Base-by-base conservation (phyloP, 2,329 filamentous ascomycete species). In the Cryphonectria japonica region DNA sequence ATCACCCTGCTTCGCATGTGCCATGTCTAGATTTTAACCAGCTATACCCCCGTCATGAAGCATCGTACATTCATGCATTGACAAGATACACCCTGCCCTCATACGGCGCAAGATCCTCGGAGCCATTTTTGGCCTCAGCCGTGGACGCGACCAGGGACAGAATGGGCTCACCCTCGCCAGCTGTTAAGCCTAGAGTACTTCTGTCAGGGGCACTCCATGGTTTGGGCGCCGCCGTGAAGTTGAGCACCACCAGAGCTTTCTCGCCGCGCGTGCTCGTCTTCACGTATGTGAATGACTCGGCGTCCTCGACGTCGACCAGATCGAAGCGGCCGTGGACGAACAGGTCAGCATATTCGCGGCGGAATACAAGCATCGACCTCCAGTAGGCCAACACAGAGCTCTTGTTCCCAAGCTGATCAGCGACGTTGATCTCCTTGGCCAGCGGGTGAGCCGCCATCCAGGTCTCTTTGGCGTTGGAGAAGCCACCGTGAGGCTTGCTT, bases 381-480 rank as follows among this genome's bases (percentile, higher is more conserved):
- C 90, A 92, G 77, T 90, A 92, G 34, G 83, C 84, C 7, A 90
- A 79, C 0, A 91, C 85, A 0, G 85, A 87, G 1, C 82, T 76
- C 0, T 76, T 76, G n/a, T 87, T 84, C 0, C 75, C 73, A 1
- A 75, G 73, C 75, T 90, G 87, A 2, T 77, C 77, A 0, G 82
- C 83, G 1, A 86, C 89, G 71, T 93, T 93, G 76, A 90, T 83
- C 1, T 80, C 76, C 2, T 75, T 75, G 75, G 87, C 90, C 41
- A 86, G 82, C 29, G 91, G 87, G 74, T 92, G 89, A 1, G 90
- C 85, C 1, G 87, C 83, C 88, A 93, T 93, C 91, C 91, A 93
- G 0, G 91, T 89, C 50, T 54, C 50, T 73, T 83, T 84, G 0
- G 76, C 77, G 0, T 70, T 74, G 0, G 88, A 86, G 78, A 93